phyloP scores from a whole-genome alignment of 257 asterid genomes.

The Solanum pinnatisectum region DNA sequence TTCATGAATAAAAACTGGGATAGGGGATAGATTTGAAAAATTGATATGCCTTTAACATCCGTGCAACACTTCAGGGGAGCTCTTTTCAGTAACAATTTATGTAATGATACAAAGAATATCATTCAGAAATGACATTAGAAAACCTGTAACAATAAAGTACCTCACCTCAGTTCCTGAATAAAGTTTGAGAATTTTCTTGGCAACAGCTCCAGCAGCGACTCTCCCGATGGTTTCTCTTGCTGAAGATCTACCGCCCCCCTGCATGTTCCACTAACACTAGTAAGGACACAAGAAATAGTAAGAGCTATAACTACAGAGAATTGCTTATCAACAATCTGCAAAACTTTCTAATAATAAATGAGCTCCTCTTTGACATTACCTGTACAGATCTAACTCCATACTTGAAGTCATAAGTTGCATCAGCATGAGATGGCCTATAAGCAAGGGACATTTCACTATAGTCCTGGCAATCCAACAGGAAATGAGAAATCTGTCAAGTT shows the following conservation, averaged over 20 bases:
- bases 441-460: conserved; percentile 89
- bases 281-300: neutral
- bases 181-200: conserved; percentile 78
- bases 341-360: neutral
- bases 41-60: neutral
- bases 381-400: conserved; percentile 95
- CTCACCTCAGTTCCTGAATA: conserved; percentile 78
- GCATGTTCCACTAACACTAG: neutral
- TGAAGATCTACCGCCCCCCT: conserved; percentile 99
- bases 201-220: conserved; percentile 98
- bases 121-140: neutral
- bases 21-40: neutral
- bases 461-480: conserved; percentile 40
- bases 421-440: conserved; percentile 98
- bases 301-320: neutral
- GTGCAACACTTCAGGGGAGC: neutral
- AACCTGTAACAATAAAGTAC: neutral
- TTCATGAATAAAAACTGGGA: neutral
- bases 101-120: neutral
- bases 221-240: conserved; percentile 99
- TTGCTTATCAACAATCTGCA: neutral
- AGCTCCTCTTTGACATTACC: conserved; percentile 28
- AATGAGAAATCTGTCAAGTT: neutral
- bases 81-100: neutral
- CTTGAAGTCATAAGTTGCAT: conserved; percentile 89